A percentile compares a stretch with the other conserved stretches of the same genome.
phyloP scores from a whole-genome alignment of 2,329 filamentous ascomycete genomes.

The Penicillium sclerotigenum region DNA sequence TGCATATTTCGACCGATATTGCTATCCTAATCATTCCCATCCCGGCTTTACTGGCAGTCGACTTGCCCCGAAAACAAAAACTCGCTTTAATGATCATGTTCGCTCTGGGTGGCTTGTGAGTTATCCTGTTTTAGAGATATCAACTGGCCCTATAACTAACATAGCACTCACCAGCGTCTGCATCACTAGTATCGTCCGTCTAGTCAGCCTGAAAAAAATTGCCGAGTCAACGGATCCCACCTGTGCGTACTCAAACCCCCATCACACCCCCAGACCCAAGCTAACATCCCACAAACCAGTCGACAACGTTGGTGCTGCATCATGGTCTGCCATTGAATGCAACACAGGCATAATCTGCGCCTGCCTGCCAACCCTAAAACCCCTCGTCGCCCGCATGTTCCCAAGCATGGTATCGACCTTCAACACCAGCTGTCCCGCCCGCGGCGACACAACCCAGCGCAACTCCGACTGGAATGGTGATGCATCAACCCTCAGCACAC shows the following conservation, averaged over 20 bases:
- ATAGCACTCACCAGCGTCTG: conserved; percentile 25
- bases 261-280: background rate
- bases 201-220: conserved; percentile 32
- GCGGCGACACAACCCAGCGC: conserved; percentile 18
- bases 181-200: conserved; percentile 36
- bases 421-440: conserved; percentile 15
- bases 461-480: conserved; percentile 29
- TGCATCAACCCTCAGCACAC: conserved; percentile 27
- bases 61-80: conserved; percentile 44
- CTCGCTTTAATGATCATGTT: conserved; percentile 44
- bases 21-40: conserved; percentile 46
- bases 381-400: conserved; percentile 31
- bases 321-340: conserved; percentile 42
- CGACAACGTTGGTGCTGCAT: conserved; percentile 35
- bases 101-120: conserved; percentile 39
- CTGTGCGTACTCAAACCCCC: conserved; percentile 24
- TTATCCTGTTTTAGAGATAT: background rate
- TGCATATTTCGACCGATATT: conserved; percentile 47
- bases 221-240: conserved; percentile 35
- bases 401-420: conserved; percentile 31
- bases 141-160: background rate
- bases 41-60: conserved; percentile 40
- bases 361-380: conserved; percentile 41
- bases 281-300: conserved; percentile 20
- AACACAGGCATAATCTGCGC: conserved; percentile 43